Conservation (phyloP, 805 yeast species). For the Kodamaea nitidulidarum region DNA sequence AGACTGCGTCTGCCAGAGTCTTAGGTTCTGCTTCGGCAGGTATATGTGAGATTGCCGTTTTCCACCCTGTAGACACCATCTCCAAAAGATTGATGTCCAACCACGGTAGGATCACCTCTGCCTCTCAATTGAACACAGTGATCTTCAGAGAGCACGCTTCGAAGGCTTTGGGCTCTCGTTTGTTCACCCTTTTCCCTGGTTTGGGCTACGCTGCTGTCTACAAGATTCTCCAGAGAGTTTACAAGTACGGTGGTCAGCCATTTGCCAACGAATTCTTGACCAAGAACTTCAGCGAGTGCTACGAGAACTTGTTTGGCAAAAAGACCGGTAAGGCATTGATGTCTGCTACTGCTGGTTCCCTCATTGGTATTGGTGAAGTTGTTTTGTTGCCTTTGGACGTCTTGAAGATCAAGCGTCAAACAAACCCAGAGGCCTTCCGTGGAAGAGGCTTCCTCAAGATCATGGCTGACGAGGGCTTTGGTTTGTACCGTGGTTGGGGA, state of each 20-base stretch:
- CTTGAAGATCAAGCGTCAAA: constrained; percentile 95
- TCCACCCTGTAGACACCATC: constrained; percentile 98
- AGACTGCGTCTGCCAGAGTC: constrained; percentile 85
- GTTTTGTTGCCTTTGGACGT: constrained; percentile 94
- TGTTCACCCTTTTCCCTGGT: constrained; percentile 91
- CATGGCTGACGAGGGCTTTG: constrained; percentile 85
- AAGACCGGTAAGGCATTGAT: constrained; percentile 96
- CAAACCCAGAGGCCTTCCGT: constrained; percentile 98
- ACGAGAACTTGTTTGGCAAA: constrained; percentile 77
- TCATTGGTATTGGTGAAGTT: constrained; percentile 97
- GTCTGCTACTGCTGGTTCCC: constrained; percentile 95
- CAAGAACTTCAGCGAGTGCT: constrained; percentile 63
- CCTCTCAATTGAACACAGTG: constrained; percentile 72
- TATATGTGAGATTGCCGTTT: constrained; percentile 90
- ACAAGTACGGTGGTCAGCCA: constrained; percentile 99
- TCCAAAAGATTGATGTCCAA: constrained; percentile 93
- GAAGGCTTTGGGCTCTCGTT: constrained; percentile 64
- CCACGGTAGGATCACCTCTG: constrained; percentile 60
- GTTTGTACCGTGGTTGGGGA: constrained; percentile 97
- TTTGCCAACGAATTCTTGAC: constrained; percentile 91
- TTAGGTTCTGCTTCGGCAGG: constrained; percentile 99
- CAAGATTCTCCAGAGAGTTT: constrained; percentile 93
- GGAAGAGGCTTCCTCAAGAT: constrained; percentile 95
- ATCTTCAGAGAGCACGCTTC: constrained; percentile 80
- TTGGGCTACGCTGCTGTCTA: constrained; percentile 97